These are phyloP conservation scores for Scedosporium minutisporum DNA, from an alignment of 2,329 filamentous ascomycete genomes.

Conservation along the genomic window DNA sequence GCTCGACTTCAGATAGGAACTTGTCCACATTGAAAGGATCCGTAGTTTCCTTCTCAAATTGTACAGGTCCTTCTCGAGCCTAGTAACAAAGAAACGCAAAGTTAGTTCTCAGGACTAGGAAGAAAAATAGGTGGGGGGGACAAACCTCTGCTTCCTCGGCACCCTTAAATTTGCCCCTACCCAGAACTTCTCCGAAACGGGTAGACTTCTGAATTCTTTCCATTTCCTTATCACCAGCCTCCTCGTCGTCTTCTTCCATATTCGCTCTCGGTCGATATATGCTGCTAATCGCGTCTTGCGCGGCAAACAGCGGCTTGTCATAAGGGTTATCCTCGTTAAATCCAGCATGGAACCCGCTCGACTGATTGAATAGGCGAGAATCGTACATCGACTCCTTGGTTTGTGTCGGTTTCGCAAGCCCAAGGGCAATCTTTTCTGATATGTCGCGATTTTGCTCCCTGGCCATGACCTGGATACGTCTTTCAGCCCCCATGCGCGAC, in stretches of 20 bases:
- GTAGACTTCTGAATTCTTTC: slow-evolving; percentile 77
- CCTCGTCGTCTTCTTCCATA: slow-evolving; percentile 67
- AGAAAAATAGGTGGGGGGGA: slow-evolving; percentile 11
- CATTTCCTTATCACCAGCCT: slow-evolving; percentile 72
- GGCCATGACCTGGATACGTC: slow-evolving; percentile 83
- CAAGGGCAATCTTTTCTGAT: slow-evolving; percentile 90
- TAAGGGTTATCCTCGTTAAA: slow-evolving; percentile 98
- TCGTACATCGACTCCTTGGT: slow-evolving; percentile 95
- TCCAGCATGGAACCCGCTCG: slow-evolving; percentile 78
- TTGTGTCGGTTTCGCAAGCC: slow-evolving; percentile 88
- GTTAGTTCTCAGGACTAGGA: slow-evolving; percentile 18
- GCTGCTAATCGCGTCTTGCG: slow-evolving; percentile 86
- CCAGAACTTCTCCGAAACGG: slow-evolving; percentile 77
- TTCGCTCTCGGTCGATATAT: slow-evolving; percentile 80
- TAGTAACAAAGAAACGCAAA: slow-evolving; percentile 19
- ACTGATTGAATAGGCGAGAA: slow-evolving; percentile 88
- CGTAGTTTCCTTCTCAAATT: slow-evolving; percentile 80
- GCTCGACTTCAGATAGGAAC: slow-evolving; percentile 74
- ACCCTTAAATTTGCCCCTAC: slow-evolving; percentile 85
- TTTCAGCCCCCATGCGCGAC: slow-evolving; percentile 90
- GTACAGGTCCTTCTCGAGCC: slow-evolving; percentile 81
- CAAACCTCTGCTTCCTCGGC: slow-evolving; percentile 70
- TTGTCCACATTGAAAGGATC: slow-evolving; percentile 94
- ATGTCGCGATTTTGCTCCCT: slow-evolving; percentile 95
- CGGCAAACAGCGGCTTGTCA: slow-evolving; percentile 93